Conservation (phyloP, 208 protist species). For the Acanthamoeba healyi region DNA sequence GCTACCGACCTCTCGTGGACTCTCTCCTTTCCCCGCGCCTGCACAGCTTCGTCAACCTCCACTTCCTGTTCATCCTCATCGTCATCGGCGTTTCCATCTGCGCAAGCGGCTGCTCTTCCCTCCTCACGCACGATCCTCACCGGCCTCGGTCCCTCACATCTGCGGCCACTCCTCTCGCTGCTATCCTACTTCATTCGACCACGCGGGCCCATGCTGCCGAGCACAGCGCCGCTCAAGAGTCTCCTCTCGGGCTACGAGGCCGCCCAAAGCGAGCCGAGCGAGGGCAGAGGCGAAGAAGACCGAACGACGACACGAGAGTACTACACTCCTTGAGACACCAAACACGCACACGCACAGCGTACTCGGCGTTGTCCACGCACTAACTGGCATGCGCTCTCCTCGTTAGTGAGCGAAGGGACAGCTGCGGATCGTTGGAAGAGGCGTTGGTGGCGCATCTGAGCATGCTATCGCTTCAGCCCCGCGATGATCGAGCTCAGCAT, state of each 20-base stretch:
- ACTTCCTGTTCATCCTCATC: background rate
- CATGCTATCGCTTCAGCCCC: background rate
- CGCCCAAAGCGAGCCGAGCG: background rate
- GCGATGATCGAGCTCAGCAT: background rate
- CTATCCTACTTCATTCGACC: conserved; percentile 27
- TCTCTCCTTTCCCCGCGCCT: background rate
- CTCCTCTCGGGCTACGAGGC: background rate
- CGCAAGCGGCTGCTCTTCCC: background rate
- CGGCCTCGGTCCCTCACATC: background rate
- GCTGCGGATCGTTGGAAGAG: background rate
- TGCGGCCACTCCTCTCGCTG: conserved; percentile 6
- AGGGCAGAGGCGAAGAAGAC: background rate
- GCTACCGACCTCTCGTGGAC: conserved; percentile 25
- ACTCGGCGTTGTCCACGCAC: background rate
- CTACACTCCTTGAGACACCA: no score
- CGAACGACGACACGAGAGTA: background rate
- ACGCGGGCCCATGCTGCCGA: background rate
- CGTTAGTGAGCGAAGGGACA: background rate
- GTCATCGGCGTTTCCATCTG: background rate
- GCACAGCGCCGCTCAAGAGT: background rate
- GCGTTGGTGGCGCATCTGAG: conserved; percentile 2
- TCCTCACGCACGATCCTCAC: conserved; percentile 17
- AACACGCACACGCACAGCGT: no score
- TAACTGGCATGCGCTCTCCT: background rate
- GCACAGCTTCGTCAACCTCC: background rate